phyloP scores from a whole-genome alignment of 257 asterid species.

The Jacaranda copaia region DNA sequence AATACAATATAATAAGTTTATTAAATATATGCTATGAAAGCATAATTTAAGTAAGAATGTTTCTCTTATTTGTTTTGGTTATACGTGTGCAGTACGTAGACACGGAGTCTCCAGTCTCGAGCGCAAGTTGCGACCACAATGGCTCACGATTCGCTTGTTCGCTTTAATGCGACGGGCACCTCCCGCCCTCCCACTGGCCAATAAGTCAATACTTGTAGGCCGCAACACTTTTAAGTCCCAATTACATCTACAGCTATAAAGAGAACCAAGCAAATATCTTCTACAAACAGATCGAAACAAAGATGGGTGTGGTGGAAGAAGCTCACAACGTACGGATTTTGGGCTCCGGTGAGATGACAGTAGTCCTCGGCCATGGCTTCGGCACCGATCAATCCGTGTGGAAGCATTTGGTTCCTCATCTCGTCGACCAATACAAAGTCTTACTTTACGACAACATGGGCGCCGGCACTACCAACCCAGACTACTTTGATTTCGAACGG shows the following conservation, averaged over 20 bases:
- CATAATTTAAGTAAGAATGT: too few species aligned
- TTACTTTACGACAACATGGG: slow-evolving; percentile 74
- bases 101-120: too few species aligned
- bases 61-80: too few species aligned
- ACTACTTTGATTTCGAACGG: slow-evolving; percentile 79
- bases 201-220: slow-evolving; percentile 7
- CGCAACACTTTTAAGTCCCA: background rate
- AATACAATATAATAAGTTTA: too few species aligned
- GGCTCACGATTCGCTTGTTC: background rate
- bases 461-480: slow-evolving; percentile 79
- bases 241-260: background rate
- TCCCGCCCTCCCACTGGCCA: background rate
- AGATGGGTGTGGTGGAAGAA: slow-evolving; percentile 55
- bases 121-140: background rate
- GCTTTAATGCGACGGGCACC: slow-evolving; percentile 16
- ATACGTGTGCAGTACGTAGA: too few species aligned
- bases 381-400: slow-evolving; percentile 85
- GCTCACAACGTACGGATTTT: slow-evolving; percentile 76
- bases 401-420: slow-evolving; percentile 76
- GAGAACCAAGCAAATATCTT: background rate
- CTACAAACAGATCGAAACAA: background rate
- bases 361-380: slow-evolving; percentile 75
- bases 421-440: slow-evolving; percentile 59
- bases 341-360: slow-evolving; percentile 58
- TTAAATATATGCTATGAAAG: too few species aligned